Conservation (phyloP, 768 basidiomycete species). For the Amanita pallidorosea region DNA sequence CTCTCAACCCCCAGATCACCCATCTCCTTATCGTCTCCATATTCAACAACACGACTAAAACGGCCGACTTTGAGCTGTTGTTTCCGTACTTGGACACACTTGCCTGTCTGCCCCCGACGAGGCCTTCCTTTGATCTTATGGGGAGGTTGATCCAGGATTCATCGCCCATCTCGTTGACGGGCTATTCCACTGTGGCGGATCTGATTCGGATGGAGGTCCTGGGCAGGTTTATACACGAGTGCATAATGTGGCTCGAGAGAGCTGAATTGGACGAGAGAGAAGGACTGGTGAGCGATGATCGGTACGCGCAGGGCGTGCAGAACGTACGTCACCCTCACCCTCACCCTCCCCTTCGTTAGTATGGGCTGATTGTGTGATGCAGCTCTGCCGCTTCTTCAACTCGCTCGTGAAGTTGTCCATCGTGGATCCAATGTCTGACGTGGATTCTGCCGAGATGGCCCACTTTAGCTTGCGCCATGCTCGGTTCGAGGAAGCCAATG, state of each 20-base stretch:
- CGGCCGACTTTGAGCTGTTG: slow-evolving; percentile 23
- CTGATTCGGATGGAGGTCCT: slow-evolving; percentile 55
- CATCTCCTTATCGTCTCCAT: slow-evolving; percentile 55
- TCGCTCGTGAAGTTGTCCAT: slow-evolving; percentile 59
- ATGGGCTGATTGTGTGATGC: background rate
- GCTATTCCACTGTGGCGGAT: slow-evolving; percentile 50
- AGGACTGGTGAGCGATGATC: slow-evolving; percentile 61
- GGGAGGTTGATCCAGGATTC: slow-evolving; percentile 58
- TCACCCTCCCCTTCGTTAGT: slow-evolving; percentile 4
- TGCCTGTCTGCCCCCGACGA: slow-evolving; percentile 55
- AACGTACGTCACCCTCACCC: slow-evolving; percentile 35
- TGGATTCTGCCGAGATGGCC: slow-evolving; percentile 66
- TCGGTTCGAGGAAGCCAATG: slow-evolving; percentile 67
- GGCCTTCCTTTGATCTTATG: slow-evolving; percentile 65
- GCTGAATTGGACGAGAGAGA: slow-evolving; percentile 63
- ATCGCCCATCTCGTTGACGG: slow-evolving; percentile 31
- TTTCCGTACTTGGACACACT: slow-evolving; percentile 54
- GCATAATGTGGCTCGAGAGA: slow-evolving; percentile 58
- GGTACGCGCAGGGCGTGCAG: slow-evolving; percentile 60
- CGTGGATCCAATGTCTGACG: slow-evolving; percentile 52
- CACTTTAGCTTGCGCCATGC: slow-evolving; percentile 67
- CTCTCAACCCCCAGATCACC: slow-evolving; percentile 59
- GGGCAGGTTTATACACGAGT: slow-evolving; percentile 61
- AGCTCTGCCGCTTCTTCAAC: slow-evolving; percentile 72
- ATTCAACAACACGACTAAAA: slow-evolving; percentile 27